Evolutionary conservation across 2,329 filamentous ascomycete species (phyloP).

Genomic region (Colletotrichum ledebouriae): DNA sequence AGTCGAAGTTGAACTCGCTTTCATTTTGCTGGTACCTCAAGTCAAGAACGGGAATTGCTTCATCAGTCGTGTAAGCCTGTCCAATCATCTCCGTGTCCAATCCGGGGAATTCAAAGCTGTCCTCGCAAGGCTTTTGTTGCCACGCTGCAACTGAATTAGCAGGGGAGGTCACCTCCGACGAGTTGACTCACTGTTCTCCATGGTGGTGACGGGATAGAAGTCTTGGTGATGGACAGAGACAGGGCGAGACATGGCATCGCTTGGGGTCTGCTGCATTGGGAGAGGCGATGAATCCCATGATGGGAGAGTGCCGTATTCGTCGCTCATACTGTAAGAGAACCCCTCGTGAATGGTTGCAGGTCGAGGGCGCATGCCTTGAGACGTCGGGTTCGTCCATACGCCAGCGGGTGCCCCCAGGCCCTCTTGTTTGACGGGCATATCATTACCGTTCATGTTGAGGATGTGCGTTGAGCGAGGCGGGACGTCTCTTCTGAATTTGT

Average conservation of each 20-base stretch:
- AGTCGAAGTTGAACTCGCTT: conserved; percentile 66
- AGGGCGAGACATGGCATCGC: conserved; percentile 65
- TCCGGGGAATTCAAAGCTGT: conserved; percentile 66
- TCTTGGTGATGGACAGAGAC: conserved; percentile 69
- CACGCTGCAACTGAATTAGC: conserved; percentile 48
- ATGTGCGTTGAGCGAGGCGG: conserved; percentile 59
- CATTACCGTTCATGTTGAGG: conserved; percentile 65
- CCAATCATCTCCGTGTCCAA: conserved; percentile 73
- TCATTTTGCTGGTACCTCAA: conserved; percentile 67
- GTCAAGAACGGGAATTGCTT: conserved; percentile 73
- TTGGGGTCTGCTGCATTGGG: conserved; percentile 64
- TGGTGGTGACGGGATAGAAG: conserved; percentile 64
- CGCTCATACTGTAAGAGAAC: conserved; percentile 70
- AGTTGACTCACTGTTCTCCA: conserved; percentile 62
- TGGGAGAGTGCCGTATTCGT: conserved; percentile 65
- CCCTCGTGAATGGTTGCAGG: conserved; percentile 73
- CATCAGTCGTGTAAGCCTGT: conserved; percentile 73
- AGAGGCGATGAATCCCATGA: conserved; percentile 70
- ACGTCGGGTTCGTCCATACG: conserved; percentile 68
- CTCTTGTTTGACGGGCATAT: conserved; percentile 63
- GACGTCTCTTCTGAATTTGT: conserved; percentile 61
- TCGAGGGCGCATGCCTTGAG: conserved; percentile 64
- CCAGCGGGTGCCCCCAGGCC: conserved; percentile 59
- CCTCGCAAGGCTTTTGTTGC: conserved; percentile 70
- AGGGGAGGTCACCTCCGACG: conserved; percentile 9